Evolutionary conservation across 257 asterid species (phyloP).

Genomic region (Solanum medicagineum): DNA sequence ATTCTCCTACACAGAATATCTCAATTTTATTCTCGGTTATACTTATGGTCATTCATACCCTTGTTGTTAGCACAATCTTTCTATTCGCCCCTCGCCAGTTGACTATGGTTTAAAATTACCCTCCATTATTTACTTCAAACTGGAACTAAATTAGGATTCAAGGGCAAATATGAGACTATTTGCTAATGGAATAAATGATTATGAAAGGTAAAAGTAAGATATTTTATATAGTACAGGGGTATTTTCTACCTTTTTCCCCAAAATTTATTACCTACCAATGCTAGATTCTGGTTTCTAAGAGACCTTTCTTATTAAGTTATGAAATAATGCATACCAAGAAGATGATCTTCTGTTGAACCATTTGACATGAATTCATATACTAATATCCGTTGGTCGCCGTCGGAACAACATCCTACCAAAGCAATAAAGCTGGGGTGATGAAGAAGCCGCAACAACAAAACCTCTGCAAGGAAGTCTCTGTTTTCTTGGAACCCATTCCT

Average conservation of each 20-base stretch:
- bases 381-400: slow-evolving; percentile 35
- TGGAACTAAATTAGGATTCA: too few species aligned
- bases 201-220: background rate
- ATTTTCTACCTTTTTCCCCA: too few species aligned
- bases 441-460: slow-evolving; percentile 35
- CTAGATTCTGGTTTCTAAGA: too few species aligned
- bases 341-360: slow-evolving; percentile 74
- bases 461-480: slow-evolving; percentile 45
- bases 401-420: slow-evolving; percentile 44
- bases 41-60: too few species aligned
- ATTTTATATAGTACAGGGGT: too few species aligned
- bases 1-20: background rate
- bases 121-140: too few species aligned
- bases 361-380: slow-evolving; percentile 49
- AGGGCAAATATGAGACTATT: background rate
- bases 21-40: too few species aligned
- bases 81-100: too few species aligned
- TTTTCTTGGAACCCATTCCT: slow-evolving; percentile 31
- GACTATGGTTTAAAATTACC: too few species aligned
- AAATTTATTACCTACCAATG: background rate
- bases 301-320: too few species aligned
- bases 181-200: background rate
- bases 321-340: slow-evolving; percentile 34
- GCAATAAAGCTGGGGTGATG: slow-evolving; percentile 45
- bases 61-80: too few species aligned